Evolutionary conservation across 192 early-diverging fungal species (phyloP).

Genomic region (Umbelopsis sp.): DNA sequence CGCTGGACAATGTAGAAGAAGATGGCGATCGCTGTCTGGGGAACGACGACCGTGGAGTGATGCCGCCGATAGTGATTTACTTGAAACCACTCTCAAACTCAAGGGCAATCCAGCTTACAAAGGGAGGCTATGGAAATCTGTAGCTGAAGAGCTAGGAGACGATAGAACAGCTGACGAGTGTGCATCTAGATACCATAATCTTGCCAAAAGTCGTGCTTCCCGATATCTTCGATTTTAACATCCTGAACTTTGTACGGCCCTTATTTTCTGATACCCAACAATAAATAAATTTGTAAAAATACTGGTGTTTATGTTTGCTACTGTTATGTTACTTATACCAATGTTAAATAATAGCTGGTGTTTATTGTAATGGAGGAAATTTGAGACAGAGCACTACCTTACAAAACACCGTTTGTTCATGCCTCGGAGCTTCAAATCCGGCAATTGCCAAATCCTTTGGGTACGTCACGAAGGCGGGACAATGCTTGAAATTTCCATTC

Average conservation of each 20-base stretch:
- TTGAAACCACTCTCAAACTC: slow-evolving; percentile 25
- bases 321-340: too few relatives aligned
- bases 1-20: slow-evolving; percentile 10
- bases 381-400: too few relatives aligned
- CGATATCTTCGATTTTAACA: background rate
- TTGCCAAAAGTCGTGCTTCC: background rate
- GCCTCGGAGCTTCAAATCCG: slow-evolving; percentile 10
- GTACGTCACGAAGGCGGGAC: slow-evolving; percentile 8
- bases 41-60: slow-evolving; percentile 20
- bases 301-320: too few relatives aligned
- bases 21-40: slow-evolving; percentile 7
- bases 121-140: background rate
- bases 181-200: background rate
- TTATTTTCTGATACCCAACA: too few relatives aligned
- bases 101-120: background rate
- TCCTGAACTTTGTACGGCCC: background rate
- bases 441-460: background rate
- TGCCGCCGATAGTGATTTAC: slow-evolving; percentile 18
- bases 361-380: too few relatives aligned
- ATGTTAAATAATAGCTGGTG: too few relatives aligned
- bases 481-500: slow-evolving; percentile 10
- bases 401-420: background rate
- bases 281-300: too few relatives aligned
- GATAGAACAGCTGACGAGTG: background rate
- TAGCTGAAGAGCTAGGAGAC: slow-evolving; percentile 1